Percentiles rank a stretch among this genome's conserved stretches.
These are phyloP conservation scores for Fusarium sp. DNA, from an alignment of 2,329 filamentous ascomycete genomes.

Conservation along the genomic window DNA sequence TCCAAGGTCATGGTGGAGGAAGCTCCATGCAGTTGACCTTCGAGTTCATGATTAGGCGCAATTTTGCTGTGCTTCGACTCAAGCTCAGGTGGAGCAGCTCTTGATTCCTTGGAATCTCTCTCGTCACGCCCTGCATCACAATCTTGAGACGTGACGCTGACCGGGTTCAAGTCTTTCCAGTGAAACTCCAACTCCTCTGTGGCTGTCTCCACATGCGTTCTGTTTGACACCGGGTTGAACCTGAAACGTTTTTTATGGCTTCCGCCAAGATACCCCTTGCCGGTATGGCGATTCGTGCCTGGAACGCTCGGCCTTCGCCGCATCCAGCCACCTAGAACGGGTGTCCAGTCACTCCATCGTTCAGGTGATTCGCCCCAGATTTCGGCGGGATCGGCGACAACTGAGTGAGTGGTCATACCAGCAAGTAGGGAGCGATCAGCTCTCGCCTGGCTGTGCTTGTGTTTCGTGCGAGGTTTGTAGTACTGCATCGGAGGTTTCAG, in stretches of 20 bases:
- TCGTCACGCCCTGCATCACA: background rate
- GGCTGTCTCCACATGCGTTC: background rate
- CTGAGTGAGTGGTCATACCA: background rate
- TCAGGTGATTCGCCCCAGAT: background rate
- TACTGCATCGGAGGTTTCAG: background rate
- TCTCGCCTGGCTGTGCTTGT: background rate
- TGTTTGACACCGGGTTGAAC: background rate
- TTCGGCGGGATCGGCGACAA: background rate
- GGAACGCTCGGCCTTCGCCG: background rate
- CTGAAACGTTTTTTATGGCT: background rate
- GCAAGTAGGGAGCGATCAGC: background rate
- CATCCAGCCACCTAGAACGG: background rate
- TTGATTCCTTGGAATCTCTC: background rate
- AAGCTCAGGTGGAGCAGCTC: background rate
- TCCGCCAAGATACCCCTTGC: background rate
- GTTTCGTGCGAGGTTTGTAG: background rate
- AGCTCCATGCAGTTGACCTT: background rate
- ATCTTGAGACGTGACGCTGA: background rate
- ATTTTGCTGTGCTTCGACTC: background rate
- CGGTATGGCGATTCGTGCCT: background rate
- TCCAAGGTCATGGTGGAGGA: background rate
- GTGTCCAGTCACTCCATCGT: background rate
- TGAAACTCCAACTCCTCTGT: background rate
- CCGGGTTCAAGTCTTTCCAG: background rate
- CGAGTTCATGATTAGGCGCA: background rate